Conservation (phyloP, 2,329 filamentous ascomycete species). For the Celoporthe dispersa region DNA sequence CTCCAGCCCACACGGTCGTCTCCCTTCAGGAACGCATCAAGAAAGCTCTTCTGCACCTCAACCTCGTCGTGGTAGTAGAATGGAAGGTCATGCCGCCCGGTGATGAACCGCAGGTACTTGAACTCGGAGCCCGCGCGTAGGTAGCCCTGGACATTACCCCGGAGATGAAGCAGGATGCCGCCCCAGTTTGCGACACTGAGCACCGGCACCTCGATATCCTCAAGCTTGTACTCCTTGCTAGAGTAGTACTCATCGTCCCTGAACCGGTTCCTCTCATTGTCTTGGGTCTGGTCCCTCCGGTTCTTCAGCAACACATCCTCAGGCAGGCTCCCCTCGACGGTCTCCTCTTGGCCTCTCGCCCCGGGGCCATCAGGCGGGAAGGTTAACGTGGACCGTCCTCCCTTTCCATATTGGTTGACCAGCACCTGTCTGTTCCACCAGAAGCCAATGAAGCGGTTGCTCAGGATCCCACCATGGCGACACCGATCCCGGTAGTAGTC, state of each 20-base stretch:
- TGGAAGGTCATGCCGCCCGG: constrained; percentile 71
- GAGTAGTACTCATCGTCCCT: constrained; percentile 68
- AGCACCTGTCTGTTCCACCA: constrained; percentile 73
- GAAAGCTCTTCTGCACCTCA: constrained; percentile 68
- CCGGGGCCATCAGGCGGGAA: constrained; percentile 39
- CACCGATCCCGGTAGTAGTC: constrained; percentile 62
- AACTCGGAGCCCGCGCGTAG: constrained; percentile 65
- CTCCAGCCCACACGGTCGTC: constrained; percentile 68
- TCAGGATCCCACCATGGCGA: constrained; percentile 65
- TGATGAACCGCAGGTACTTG: constrained; percentile 73
- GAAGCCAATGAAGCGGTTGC: constrained; percentile 61
- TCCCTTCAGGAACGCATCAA: constrained; percentile 73
- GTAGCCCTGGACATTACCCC: constrained; percentile 71
- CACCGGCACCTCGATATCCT: constrained; percentile 69
- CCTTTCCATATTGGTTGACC: constrained; percentile 68
- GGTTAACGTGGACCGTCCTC: constrained; percentile 37
- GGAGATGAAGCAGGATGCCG: constrained; percentile 69
- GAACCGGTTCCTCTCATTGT: constrained; percentile 57
- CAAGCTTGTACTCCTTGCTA: constrained; percentile 66
- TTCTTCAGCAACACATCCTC: constrained; percentile 56
- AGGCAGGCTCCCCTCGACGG: constrained; percentile 61
- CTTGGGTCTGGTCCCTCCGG: constrained; percentile 51
- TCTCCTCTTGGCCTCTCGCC: constrained; percentile 46
- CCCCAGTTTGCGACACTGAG: constrained; percentile 74
- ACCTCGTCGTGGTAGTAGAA: constrained; percentile 75